Conservation (phyloP, 805 yeast species). For the Teunomyces gatunensis region DNA sequence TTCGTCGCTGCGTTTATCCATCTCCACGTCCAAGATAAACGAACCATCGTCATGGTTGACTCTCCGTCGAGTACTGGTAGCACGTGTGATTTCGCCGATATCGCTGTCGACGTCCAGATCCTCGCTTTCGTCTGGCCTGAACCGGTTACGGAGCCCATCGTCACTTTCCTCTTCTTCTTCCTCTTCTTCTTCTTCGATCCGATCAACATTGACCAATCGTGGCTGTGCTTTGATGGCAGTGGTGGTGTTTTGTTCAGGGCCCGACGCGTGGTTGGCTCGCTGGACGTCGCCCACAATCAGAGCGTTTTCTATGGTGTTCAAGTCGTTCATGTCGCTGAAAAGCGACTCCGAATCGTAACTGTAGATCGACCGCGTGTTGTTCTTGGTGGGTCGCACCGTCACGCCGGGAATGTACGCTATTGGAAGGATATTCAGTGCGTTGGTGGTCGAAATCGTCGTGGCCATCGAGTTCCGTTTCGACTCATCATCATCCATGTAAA, state of each 20-base stretch:
- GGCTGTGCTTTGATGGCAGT: constrained; percentile 81
- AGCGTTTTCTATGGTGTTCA: constrained; percentile 46
- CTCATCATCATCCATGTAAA: constrained; percentile 17
- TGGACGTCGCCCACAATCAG: constrained; percentile 42
- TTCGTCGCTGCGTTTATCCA: constrained; percentile 22
- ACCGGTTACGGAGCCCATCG: background rate
- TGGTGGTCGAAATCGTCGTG: constrained; percentile 62
- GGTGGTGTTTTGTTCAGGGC: constrained; percentile 44
- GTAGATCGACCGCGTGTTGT: constrained; percentile 44
- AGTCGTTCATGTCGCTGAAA: constrained; percentile 32
- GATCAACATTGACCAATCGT: constrained; percentile 56
- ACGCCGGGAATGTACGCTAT: constrained; percentile 95
- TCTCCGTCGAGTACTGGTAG: constrained; percentile 27
- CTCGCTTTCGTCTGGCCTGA: constrained; percentile 4
- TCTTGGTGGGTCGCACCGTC: constrained; percentile 54
- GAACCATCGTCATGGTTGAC: constrained; percentile 17
- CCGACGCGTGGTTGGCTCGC: constrained; percentile 17
- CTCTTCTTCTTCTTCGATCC: constrained; percentile 37
- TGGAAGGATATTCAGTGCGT: constrained; percentile 85
- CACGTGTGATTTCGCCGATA: constrained; percentile 43
- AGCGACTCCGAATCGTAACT: constrained; percentile 42
- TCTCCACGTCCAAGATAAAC: constrained; percentile 32
- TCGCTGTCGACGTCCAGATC: constrained; percentile 46
- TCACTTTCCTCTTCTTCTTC: constrained; percentile 15
- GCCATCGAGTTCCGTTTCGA: constrained; percentile 44